Conservation (phyloP, 2,329 filamentous ascomycete genomes). For the Apiospora arundinis region DNA sequence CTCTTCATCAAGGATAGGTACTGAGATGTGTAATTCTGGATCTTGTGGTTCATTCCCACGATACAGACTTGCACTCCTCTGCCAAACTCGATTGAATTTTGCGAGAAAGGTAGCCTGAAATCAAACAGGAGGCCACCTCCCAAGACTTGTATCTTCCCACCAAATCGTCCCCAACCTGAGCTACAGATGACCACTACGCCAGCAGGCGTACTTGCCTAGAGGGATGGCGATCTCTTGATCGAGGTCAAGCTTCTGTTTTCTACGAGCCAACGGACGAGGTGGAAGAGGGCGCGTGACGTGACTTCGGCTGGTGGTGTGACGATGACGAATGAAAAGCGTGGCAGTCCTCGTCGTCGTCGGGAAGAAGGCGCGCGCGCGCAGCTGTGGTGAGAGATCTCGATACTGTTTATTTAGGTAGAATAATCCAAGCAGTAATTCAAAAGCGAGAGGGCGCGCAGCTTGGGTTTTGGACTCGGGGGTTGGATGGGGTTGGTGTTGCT, state of each 20-base stretch:
- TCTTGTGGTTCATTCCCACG: conserved; percentile 23
- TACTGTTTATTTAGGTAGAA: background rate
- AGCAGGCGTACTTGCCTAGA: conserved; percentile 23
- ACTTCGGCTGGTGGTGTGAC: conserved; percentile 16
- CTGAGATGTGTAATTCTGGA: conserved; percentile 26
- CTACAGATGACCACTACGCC: conserved; percentile 24
- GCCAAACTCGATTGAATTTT: conserved; percentile 8
- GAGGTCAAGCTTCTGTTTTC: background rate
- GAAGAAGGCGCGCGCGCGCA: background rate
- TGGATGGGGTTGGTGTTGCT: conserved; percentile 10
- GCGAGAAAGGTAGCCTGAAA: conserved; percentile 16
- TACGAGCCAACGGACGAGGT: conserved; percentile 11
- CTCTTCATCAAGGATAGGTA: conserved; percentile 27
- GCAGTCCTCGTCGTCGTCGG: background rate
- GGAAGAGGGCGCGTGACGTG: conserved; percentile 16
- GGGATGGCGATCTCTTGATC: conserved; percentile 16
- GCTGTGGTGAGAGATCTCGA: background rate
- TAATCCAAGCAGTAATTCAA: background rate
- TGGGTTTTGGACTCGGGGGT: background rate
- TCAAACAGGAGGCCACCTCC: background rate
- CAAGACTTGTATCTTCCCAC: conserved; percentile 6
- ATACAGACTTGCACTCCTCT: conserved; percentile 22
- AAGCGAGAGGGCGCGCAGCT: background rate
- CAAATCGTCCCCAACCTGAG: conserved; percentile 15
- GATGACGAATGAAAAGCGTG: conserved; percentile 1